phyloP scores from a whole-genome alignment of 495 filamentous ascomycete species.

The Achaetomiella virescens region DNA sequence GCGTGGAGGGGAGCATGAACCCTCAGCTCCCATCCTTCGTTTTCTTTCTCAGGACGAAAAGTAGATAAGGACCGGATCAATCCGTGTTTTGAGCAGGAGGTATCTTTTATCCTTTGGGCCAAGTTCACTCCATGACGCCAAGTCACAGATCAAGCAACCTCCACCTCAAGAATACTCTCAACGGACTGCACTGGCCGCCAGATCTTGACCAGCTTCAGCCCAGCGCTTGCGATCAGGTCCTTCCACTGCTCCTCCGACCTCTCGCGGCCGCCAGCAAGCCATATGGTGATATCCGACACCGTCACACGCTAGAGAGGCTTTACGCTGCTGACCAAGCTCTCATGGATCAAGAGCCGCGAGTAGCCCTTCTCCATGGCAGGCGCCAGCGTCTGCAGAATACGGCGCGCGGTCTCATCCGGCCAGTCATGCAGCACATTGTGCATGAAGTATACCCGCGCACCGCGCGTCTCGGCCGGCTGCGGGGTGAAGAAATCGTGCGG shows the following conservation, averaged over 20 bases:
- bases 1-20: no score
- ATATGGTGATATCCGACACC: slow-evolving; percentile 34
- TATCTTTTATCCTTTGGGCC: no score
- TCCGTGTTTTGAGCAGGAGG: no score
- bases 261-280: slow-evolving; percentile 25
- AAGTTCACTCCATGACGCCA: no score
- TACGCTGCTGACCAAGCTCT: slow-evolving; percentile 44
- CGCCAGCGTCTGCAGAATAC: slow-evolving; percentile 34
- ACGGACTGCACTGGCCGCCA: slow-evolving; percentile 31
- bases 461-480: slow-evolving; percentile 33
- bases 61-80: no score
- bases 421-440: slow-evolving; percentile 46
- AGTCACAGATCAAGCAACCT: slow-evolving; percentile 7
- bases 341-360: slow-evolving; percentile 46
- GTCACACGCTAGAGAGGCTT: slow-evolving; percentile 40
- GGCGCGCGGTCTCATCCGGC: slow-evolving; percentile 35
- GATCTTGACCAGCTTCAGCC: slow-evolving; percentile 39
- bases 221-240: slow-evolving; percentile 27
- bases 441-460: slow-evolving; percentile 40
- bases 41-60: no score
- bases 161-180: slow-evolving; percentile 43
- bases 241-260: slow-evolving; percentile 30
- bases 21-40: no score
- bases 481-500: slow-evolving; percentile 39
- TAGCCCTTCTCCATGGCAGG: slow-evolving; percentile 45